Conservation (phyloP, 345 rosid genomes). For the Punica granatum region DNA sequence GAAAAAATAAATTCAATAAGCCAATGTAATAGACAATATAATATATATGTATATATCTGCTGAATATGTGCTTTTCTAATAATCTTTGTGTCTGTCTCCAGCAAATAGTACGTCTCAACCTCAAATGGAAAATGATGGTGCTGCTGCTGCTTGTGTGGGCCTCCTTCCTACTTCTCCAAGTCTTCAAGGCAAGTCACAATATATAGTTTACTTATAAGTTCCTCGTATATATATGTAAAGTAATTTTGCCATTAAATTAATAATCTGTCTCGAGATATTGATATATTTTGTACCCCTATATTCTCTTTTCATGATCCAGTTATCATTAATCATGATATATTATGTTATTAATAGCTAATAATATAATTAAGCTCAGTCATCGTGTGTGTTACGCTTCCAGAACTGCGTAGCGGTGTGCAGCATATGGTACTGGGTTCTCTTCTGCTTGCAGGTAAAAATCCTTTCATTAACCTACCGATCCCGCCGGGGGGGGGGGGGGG, state of each 20-base stretch:
- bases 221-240: not conserved
- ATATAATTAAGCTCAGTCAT: not conserved
- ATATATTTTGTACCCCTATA: no score
- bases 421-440: conserved; percentile 56
- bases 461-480: no score
- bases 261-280: no score
- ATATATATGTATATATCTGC: not conserved
- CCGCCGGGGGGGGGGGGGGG: no score
- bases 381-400: conserved; percentile 23
- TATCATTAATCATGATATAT: no score
- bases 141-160: conserved; percentile 50
- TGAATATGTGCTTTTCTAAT: no score
- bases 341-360: not conserved
- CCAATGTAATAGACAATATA: not conserved
- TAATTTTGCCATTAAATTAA: no score
- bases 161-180: conserved; percentile 59
- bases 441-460: conserved; percentile 56
- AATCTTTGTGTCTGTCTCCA: conserved; percentile 15
- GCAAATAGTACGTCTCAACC: conserved; percentile 59
- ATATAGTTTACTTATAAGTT: not conserved
- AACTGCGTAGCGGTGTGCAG: conserved; percentile 56
- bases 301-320: no score
- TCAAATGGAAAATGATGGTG: conserved; percentile 52
- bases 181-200: conserved; percentile 40
- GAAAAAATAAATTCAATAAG: no score